Base-by-base conservation (phyloP, 83 land plant genomes). In the Isoetes engelmannii region DNA sequence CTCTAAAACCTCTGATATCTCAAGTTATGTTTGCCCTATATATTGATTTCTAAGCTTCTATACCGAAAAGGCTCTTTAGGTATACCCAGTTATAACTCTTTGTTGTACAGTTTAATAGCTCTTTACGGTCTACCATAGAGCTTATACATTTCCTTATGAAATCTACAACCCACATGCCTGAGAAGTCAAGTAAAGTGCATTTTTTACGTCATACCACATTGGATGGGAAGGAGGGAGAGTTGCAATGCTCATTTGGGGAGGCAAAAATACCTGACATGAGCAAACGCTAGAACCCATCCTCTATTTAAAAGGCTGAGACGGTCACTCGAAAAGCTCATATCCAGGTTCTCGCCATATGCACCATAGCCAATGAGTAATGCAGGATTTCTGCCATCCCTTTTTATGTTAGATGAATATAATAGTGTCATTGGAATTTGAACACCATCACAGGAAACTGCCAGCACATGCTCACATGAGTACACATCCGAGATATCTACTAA, bases 241-340 rank as follows among this genome's bases (percentile, higher is more conserved):
- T 49, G 71, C 17, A 3, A 7, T 61, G 71, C 76, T 60, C 69
- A n/a, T n/a, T n/a, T n/a, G n/a, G n/a, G n/a, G n/a, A n/a, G n/a
- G n/a, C n/a, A n/a, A n/a, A n/a, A n/a, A n/a, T n/a, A 85, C 99
- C 99, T 95, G 17, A 95, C 99, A 84, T 95, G 97, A 67, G 99
- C 93, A 88, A 80, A 88, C 65, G 94, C 99, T 54, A 95, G 65
- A 19, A 85, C 84, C 91, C 93, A 95, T 53, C 99, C 99, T 62
- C 97, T 93, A 66, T 84, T 85, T 69, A 95, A 87, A 69, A 95
- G 83, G 78, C 94, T 86, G 41, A 91, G 57, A 7, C 74, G 83
- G 45, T 95, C 85, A 55, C 79, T 44, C 69, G 85, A 82, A 86
- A 90, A 95, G 49, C 82, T 81, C 76, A 89, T 84, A 60, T 91